Evolutionary conservation across 495 filamentous ascomycete species (phyloP).

Genomic region (Hyaloscypha finlandica): DNA sequence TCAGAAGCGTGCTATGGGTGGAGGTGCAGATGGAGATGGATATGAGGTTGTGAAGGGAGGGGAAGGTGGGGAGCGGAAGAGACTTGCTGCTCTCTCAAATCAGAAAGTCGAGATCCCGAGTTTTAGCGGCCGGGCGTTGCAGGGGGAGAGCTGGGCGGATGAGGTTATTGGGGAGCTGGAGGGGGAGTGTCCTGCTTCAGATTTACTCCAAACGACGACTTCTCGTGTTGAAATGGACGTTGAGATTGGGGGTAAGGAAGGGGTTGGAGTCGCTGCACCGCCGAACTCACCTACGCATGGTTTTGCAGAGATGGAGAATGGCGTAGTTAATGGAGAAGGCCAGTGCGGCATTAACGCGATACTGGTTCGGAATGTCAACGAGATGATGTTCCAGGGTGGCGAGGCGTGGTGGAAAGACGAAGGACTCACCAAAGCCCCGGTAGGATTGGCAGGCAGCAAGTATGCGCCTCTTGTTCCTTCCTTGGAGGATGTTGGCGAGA

Average conservation of each 20-base stretch:
- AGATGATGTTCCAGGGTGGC: neutral
- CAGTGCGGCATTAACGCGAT: neutral
- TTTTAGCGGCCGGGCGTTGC: slow-evolving; percentile 16
- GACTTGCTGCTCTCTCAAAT: slow-evolving; percentile 6
- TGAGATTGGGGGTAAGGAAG: too few species aligned
- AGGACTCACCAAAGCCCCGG: neutral
- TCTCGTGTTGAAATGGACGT: too few species aligned
- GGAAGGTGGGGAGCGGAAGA: slow-evolving; percentile 9
- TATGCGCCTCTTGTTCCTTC: neutral
- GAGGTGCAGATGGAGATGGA: neutral
- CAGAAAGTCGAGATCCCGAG: slow-evolving; percentile 24
- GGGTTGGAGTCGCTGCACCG: neutral
- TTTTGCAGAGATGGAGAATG: neutral
- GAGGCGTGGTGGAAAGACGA: neutral
- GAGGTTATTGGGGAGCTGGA: slow-evolving; percentile 26
- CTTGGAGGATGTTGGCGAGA: neutral
- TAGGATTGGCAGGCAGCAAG: slow-evolving; percentile 10
- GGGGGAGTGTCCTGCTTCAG: too few species aligned
- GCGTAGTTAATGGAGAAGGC: neutral
- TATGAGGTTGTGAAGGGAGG: neutral
- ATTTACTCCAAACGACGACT: too few species aligned
- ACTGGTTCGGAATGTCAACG: neutral
- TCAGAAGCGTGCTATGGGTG: neutral
- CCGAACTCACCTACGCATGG: neutral
- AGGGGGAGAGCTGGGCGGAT: slow-evolving; percentile 24